A percentile compares a stretch with the other conserved stretches of the same genome.
phyloP scores from a whole-genome alignment of 805 yeast genomes.

The Ogataea trehaloabstinens region DNA sequence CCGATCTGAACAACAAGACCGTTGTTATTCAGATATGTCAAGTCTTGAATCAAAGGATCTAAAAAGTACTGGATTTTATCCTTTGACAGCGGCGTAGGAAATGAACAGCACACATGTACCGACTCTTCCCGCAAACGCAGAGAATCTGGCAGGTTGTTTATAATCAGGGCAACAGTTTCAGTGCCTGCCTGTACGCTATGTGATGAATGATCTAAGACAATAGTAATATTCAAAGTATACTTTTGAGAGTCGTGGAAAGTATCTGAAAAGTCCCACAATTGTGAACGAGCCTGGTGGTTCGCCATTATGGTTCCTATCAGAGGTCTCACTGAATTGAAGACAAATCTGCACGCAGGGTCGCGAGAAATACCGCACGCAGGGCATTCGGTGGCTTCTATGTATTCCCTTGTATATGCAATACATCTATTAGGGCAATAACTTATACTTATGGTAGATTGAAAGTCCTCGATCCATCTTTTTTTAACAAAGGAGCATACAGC shows the following conservation, averaged over 20 bases:
- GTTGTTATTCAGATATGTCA: conserved; percentile 7
- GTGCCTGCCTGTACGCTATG: conserved; percentile 2
- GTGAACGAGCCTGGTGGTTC: conserved; percentile 12
- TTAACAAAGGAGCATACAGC: conserved; percentile 9
- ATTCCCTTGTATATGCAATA: conserved; percentile 15
- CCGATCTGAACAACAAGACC: conserved; percentile 9
- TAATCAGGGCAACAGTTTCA: conserved; percentile 9
- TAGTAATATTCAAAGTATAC: conserved; percentile 6
- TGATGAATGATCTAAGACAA: conserved; percentile 9
- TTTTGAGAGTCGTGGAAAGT: background rate
- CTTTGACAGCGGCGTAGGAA: conserved; percentile 9
- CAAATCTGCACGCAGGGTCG: conserved; percentile 7
- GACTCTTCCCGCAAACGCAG: conserved; percentile 11
- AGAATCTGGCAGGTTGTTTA: conserved; percentile 8
- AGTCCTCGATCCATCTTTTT: conserved; percentile 8
- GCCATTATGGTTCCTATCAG: conserved; percentile 11
- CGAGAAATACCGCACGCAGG: conserved; percentile 8
- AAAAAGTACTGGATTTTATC: conserved; percentile 11
- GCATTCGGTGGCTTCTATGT: conserved; percentile 2
- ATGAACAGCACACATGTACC: conserved; percentile 11
- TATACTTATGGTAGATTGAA: conserved; percentile 7
- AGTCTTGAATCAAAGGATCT: conserved; percentile 15
- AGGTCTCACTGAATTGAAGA: conserved; percentile 13
- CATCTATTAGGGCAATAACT: conserved; percentile 12
- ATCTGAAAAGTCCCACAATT: conserved; percentile 1